These are phyloP conservation scores for Melampsora americana DNA, from an alignment of 1,284 basidiomycete genomes.

Conservation along the genomic window DNA sequence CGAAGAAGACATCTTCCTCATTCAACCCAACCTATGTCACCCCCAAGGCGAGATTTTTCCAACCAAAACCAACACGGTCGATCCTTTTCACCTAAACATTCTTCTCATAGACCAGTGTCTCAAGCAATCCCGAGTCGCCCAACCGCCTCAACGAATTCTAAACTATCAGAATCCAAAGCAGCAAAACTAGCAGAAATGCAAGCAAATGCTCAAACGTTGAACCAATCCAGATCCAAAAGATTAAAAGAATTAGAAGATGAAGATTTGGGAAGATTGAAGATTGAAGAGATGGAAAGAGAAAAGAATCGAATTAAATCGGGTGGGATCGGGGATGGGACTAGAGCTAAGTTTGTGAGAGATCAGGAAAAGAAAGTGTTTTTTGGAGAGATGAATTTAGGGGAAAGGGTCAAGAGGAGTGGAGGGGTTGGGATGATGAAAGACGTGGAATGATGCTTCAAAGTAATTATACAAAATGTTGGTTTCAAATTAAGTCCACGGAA, in stretches of 20 bases:
- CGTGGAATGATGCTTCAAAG: conserved; percentile 18
- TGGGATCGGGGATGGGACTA: conserved; percentile 26
- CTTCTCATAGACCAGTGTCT: not conserved
- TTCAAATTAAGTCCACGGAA: no score
- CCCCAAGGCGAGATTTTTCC: conserved; percentile 6
- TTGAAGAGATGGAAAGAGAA: conserved; percentile 23
- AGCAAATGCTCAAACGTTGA: conserved; percentile 9
- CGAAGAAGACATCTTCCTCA: not conserved
- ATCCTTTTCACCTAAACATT: not conserved
- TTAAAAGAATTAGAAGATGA: conserved; percentile 14
- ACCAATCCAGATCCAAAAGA: conserved; percentile 10
- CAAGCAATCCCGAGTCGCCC: not conserved
- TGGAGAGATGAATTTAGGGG: conserved; percentile 25
- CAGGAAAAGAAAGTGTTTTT: conserved; percentile 41
- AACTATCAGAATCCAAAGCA: conserved; percentile 19
- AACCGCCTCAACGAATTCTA: not conserved
- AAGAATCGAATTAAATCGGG: conserved; percentile 26
- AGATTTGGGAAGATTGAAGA: conserved; percentile 13
- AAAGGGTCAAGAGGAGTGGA: conserved; percentile 28
- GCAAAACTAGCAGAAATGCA: conserved; percentile 34
- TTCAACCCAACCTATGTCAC: not conserved
- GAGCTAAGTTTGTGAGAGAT: conserved; percentile 35
- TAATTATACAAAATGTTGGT: no score
- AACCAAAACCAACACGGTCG: not conserved
- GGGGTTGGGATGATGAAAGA: conserved; percentile 31